phyloP scores from a whole-genome alignment of 2,329 filamentous ascomycete genomes.

The Fusarium buxicola region DNA sequence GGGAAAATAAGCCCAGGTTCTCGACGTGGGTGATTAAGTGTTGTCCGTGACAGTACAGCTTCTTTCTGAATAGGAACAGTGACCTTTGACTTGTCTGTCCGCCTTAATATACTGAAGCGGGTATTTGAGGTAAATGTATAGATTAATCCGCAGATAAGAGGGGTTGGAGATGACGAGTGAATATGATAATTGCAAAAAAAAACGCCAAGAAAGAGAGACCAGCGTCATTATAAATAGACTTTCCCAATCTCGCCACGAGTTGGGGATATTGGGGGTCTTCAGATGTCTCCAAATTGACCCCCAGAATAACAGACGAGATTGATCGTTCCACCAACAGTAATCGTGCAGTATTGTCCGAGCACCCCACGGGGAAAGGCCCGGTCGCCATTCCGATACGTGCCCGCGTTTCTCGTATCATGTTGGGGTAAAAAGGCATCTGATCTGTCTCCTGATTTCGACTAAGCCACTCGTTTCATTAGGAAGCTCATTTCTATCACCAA shows the following conservation, averaged over 20 bases:
- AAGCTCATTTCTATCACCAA: neutral
- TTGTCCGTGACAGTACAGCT: no score
- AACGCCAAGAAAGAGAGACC: no score
- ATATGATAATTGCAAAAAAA: no score
- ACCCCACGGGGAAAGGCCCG: constrained; percentile 24
- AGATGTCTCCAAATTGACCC: neutral
- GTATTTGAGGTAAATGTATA: no score
- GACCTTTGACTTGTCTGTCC: no score
- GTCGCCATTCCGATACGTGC: constrained; percentile 31
- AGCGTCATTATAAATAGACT: no score
- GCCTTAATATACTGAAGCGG: no score
- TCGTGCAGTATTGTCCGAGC: constrained; percentile 9
- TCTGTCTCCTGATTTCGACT: constrained; percentile 14
- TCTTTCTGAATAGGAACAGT: no score
- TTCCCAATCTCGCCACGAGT: no score
- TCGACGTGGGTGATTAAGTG: neutral
- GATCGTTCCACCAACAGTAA: neutral
- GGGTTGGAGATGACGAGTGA: no score
- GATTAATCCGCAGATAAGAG: no score
- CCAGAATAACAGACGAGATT: constrained; percentile 1
- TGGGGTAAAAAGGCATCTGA: neutral
- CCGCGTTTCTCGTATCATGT: constrained; percentile 11
- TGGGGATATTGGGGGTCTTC: no score
- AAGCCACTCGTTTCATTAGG: neutral
- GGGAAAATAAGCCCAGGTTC: neutral